A percentile compares a stretch with the other conserved stretches of the same genome.
Evolutionary conservation across 1,284 basidiomycete genomes (phyloP).

Genomic region (Cerrena zonata): DNA sequence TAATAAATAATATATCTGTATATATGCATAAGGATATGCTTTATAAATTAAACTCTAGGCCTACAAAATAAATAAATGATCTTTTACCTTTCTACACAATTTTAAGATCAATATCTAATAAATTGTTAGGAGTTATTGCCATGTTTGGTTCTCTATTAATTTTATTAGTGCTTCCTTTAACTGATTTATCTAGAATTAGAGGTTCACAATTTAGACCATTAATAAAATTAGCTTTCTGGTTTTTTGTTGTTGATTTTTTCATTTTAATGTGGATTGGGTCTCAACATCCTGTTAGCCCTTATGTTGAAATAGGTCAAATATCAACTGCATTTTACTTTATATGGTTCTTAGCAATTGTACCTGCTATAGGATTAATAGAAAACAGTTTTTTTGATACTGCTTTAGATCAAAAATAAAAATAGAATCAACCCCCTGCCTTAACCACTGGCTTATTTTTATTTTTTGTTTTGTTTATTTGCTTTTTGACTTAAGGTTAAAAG

Average conservation of each 20-base stretch:
- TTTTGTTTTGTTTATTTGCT: neutral
- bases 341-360: neutral
- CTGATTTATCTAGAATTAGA: conserved; percentile 6
- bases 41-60: too few relatives aligned
- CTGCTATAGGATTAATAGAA: conserved; percentile 2
- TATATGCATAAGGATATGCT: too few relatives aligned
- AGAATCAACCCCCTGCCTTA: neutral
- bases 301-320: neutral
- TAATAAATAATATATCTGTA: too few relatives aligned
- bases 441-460: neutral
- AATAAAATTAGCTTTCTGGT: neutral
- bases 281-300: neutral
- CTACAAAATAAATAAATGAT: too few relatives aligned
- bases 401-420: neutral
- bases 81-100: too few relatives aligned
- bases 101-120: too few relatives aligned
- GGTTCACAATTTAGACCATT: conserved; percentile 2
- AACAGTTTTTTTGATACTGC: neutral
- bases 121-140: neutral
- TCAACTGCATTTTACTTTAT: conserved; percentile 5
- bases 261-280: neutral
- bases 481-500: neutral
- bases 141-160: conserved; percentile 1
- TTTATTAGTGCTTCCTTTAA: neutral
- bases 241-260: conserved; percentile 6